These are phyloP conservation scores for Arthroderma uncinatum DNA, from an alignment of 2,329 filamentous ascomycete genomes.

Conservation along the genomic window DNA sequence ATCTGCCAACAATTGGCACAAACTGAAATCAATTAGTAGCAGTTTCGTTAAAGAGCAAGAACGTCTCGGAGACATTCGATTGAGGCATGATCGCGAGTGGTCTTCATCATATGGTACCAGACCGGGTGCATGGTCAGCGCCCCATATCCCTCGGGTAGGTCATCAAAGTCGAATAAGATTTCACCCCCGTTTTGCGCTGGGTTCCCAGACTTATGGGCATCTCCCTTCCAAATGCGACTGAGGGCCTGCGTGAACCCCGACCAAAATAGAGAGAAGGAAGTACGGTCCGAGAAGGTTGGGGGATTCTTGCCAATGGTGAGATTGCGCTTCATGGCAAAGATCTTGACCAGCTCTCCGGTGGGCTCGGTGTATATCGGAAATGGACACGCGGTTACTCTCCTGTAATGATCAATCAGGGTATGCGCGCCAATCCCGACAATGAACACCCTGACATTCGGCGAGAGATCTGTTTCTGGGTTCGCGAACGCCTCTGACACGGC, in stretches of 20 bases:
- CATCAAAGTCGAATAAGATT: constrained; percentile 54
- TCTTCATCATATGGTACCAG: constrained; percentile 76
- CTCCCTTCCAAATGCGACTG: constrained; percentile 45
- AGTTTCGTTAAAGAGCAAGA: too few species aligned
- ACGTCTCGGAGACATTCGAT: constrained; percentile 48
- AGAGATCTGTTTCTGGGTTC: constrained; percentile 34
- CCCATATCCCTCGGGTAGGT: constrained; percentile 15
- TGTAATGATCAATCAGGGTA: constrained; percentile 56
- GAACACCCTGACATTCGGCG: constrained; percentile 49
- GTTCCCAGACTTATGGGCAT: constrained; percentile 54
- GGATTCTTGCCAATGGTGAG: constrained; percentile 45
- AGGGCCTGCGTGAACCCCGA: constrained; percentile 48
- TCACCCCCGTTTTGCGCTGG: constrained; percentile 63
- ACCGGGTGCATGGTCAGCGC: constrained; percentile 50
- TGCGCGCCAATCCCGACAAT: constrained; percentile 64
- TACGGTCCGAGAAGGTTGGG: constrained; percentile 55
- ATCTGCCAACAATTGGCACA: not conserved
- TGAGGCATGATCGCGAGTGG: constrained; percentile 59
- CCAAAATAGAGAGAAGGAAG: constrained; percentile 36
- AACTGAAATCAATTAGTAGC: too few species aligned
- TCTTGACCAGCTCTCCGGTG: constrained; percentile 52
- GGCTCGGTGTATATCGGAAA: constrained; percentile 74
- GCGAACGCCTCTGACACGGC: constrained; percentile 50
- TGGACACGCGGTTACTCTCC: constrained; percentile 49
- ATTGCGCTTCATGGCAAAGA: constrained; percentile 58